Conservation (phyloP, 169 alveolate genomes). For the Hepatocystis sp. region DNA sequence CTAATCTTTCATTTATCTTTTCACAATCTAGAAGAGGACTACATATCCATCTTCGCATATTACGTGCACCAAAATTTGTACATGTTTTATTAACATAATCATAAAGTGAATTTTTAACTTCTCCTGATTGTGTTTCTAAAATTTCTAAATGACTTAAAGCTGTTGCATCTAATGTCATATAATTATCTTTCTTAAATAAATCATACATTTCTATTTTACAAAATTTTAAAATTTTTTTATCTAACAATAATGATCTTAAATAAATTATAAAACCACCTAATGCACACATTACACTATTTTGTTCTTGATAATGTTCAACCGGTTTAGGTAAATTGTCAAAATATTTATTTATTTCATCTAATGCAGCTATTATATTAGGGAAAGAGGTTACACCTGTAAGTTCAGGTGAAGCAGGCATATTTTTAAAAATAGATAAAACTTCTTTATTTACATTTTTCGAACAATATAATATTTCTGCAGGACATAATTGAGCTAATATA, state of each 20-base stretch:
- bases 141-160: slow-evolving; percentile 90
- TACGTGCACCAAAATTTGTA: slow-evolving; percentile 96
- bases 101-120: slow-evolving; percentile 84
- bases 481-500: slow-evolving; percentile 85
- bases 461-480: slow-evolving; percentile 86
- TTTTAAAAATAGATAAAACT: slow-evolving; percentile 56
- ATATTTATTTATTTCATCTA: slow-evolving; percentile 58
- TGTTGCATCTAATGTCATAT: slow-evolving; percentile 83
- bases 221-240: slow-evolving; percentile 33
- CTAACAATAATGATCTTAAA: slow-evolving; percentile 41
- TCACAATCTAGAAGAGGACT: slow-evolving; percentile 92
- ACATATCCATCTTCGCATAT: slow-evolving; percentile 95
- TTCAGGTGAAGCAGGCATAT: slow-evolving; percentile 78
- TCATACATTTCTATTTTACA: slow-evolving; percentile 69
- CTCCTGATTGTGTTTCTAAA: slow-evolving; percentile 87
- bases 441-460: slow-evolving; percentile 78
- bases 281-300: slow-evolving; percentile 58
- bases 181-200: slow-evolving; percentile 33
- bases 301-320: slow-evolving; percentile 49
- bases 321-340: slow-evolving; percentile 42
- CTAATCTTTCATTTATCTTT: slow-evolving; percentile 92
- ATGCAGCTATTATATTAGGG: slow-evolving; percentile 36
- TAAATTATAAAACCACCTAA: slow-evolving; percentile 56
- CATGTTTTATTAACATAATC: slow-evolving; percentile 93
- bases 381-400: slow-evolving; percentile 31